Base-by-base conservation (phyloP, 805 yeast species). In the Kazachstania kunashirensis region DNA sequence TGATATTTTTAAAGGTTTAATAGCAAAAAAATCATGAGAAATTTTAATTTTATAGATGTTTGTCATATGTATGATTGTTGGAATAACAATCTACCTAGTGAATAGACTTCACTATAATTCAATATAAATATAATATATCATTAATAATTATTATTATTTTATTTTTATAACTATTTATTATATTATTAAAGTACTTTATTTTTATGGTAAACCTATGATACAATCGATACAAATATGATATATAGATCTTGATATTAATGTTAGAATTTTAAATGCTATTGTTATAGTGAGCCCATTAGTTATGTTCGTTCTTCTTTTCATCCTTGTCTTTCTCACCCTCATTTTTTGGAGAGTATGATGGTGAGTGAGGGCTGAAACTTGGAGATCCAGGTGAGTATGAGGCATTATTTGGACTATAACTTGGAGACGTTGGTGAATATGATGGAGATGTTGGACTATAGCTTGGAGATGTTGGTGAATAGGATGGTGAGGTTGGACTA, bases 1-100 rank as follows among this genome's bases (percentile, higher is more conserved):
- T 52, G 97, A 92, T 56, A 88, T 92, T 70, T 82, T 92, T 64
- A 80, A 72, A 47, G 97, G 97, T 0, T 66, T 92, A 45, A 81
- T 89, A 13, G 81, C 78, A 14, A 77, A 66, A 41, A 80, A 77
- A 51, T 59, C 61, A 6, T 29, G 14, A 19, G 8, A 17, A 3
- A 26, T 3, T 26, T 7, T n/a, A n/a, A n/a, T n/a, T n/a, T n/a
- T n/a, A n/a, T n/a, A n/a, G n/a, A n/a, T n/a, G n/a, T n/a, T n/a
- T n/a, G n/a, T n/a, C n/a, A n/a, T n/a, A n/a, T n/a, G n/a, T n/a
- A n/a, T n/a, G n/a, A n/a, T n/a, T n/a, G n/a, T n/a, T n/a, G n/a
- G n/a, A n/a, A n/a, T n/a, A n/a, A n/a, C n/a, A n/a, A n/a, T n/a
- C n/a, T n/a, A n/a, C n/a, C n/a, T n/a, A n/a, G n/a, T n/a, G n/a